Conservation (phyloP, 2,329 filamentous ascomycete species). For the Ophiostoma piceae region DNA sequence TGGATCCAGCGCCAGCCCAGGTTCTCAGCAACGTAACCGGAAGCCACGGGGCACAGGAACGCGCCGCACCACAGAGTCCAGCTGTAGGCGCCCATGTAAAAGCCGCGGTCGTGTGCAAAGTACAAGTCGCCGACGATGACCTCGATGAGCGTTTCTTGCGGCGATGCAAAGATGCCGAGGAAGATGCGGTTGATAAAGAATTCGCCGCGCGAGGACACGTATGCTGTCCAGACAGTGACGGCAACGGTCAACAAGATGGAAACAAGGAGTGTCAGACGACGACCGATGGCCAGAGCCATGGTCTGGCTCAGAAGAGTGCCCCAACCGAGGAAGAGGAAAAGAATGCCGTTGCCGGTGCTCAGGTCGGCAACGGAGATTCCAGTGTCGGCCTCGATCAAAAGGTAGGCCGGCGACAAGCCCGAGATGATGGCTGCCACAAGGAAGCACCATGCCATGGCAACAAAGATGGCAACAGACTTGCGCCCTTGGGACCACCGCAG, state of each 20-base stretch:
- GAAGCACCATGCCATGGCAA: slow-evolving; percentile 6
- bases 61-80: slow-evolving; percentile 9
- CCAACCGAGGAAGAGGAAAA: slow-evolving; percentile 7
- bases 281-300: not conserved
- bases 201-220: slow-evolving; percentile 4
- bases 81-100: slow-evolving; percentile 11
- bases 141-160: slow-evolving; percentile 9
- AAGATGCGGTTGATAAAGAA: slow-evolving; percentile 10
- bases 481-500: not conserved
- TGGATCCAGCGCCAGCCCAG: slow-evolving; percentile 7
- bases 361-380: slow-evolving; percentile 6
- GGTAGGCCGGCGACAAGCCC: slow-evolving; percentile 1
- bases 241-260: slow-evolving; percentile 2
- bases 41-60: not conserved
- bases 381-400: not conserved
- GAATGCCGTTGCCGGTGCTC: slow-evolving; percentile 6
- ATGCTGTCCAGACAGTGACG: slow-evolving; percentile 7
- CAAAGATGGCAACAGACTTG: slow-evolving; percentile 6
- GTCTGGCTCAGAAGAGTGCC: slow-evolving; percentile 7
- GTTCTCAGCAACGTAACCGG: not conserved
- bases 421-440: slow-evolving; percentile 4
- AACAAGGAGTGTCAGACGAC: not conserved
- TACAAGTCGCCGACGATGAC: slow-evolving; percentile 5
- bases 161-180: slow-evolving; percentile 5
- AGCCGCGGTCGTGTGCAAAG: slow-evolving; percentile 11